Evolutionary conservation across 1,284 basidiomycete species (phyloP).

Genomic region (Marasmius fiardii): DNA sequence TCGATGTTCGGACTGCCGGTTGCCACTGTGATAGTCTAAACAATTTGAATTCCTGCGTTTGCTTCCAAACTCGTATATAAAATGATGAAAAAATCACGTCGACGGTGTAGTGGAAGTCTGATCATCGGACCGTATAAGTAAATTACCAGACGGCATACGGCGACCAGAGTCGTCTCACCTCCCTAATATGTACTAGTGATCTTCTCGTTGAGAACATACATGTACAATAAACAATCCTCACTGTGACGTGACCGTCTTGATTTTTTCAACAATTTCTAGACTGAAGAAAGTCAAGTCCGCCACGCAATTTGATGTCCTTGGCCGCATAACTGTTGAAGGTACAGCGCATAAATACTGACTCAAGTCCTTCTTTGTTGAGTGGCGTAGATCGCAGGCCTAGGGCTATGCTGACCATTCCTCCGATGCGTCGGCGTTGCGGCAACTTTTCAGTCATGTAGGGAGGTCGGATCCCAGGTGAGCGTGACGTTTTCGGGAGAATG

Average conservation of each 20-base stretch:
- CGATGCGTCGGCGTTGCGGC: not conserved
- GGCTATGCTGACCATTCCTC: conserved; percentile 1
- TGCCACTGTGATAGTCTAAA: not conserved
- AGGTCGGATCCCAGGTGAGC: conserved; percentile 1
- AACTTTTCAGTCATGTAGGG: not conserved
- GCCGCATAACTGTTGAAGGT: not conserved
- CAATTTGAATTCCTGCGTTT: not conserved
- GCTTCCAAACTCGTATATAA: not conserved
- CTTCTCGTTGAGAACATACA: not conserved
- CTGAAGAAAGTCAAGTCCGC: not conserved
- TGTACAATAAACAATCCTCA: not conserved
- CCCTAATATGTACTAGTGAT: not conserved
- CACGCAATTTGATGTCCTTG: not conserved
- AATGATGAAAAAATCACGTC: not conserved
- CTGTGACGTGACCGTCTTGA: not conserved
- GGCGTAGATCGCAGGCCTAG: not conserved
- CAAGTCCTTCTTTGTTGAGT: conserved; percentile 2
- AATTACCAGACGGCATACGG: not conserved
- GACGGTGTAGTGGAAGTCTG: not conserved
- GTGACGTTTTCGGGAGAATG: not conserved
- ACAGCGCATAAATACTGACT: not conserved
- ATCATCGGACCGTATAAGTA: not conserved
- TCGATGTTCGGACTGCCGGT: not conserved
- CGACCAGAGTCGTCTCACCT: not conserved
- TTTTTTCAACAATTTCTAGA: not conserved